Conservation (phyloP, 2,329 filamentous ascomycete genomes). For the Verticillium tricorpus region DNA sequence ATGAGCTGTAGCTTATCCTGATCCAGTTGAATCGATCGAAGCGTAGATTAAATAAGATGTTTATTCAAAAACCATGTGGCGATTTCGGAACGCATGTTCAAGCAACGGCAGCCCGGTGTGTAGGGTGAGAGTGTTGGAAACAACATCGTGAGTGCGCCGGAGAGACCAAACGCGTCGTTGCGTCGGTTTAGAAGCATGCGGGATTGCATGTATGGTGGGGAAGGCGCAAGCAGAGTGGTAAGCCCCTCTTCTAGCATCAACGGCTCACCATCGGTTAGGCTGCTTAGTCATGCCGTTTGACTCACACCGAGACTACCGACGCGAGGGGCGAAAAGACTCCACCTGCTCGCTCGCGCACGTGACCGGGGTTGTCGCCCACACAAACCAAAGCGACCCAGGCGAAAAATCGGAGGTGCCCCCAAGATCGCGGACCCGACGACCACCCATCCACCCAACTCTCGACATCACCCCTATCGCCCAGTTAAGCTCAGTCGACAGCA, state of each 20-base stretch:
- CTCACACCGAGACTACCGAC: not conserved
- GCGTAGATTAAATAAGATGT: not conserved
- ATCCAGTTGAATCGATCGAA: no score
- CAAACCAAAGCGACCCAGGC: constrained; percentile 1
- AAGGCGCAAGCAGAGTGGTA: not conserved
- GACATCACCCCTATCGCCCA: constrained; percentile 1
- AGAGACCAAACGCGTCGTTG: no score
- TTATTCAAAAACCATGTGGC: no score
- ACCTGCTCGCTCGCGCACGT: not conserved
- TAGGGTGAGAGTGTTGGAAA: no score
- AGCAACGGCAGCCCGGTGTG: no score
- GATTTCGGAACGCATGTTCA: no score
- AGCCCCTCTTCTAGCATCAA: not conserved
- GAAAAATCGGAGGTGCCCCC: not conserved
- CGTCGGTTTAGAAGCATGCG: no score
- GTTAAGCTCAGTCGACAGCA: constrained; percentile 6
- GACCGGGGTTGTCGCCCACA: constrained; percentile 1
- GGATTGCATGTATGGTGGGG: no score
- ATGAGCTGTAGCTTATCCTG: no score
- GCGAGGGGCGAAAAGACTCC: constrained; percentile 27
- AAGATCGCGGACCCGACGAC: not conserved
- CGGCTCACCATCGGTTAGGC: not conserved
- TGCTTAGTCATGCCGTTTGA: not conserved
- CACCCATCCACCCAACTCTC: constrained; percentile 1
- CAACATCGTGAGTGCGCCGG: no score